Conservation (phyloP, 2,329 filamentous ascomycete species). For the Trichoderma sp. region DNA sequence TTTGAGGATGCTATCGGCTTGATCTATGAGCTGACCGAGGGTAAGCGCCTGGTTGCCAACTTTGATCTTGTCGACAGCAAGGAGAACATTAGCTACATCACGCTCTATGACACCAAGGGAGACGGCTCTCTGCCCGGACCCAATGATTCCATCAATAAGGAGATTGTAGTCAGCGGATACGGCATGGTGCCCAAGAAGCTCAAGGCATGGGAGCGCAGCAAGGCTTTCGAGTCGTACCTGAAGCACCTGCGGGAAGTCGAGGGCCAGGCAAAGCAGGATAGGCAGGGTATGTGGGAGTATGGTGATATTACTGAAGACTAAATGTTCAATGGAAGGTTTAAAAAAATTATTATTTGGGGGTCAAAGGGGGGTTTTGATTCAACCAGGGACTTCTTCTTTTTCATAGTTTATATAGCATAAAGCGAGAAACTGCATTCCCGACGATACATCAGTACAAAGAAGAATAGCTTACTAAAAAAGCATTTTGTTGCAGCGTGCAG, state of each 20-base stretch:
- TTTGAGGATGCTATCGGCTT: slow-evolving; percentile 77
- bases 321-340: slow-evolving; percentile 21
- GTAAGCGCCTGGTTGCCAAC: slow-evolving; percentile 81
- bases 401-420: slow-evolving; percentile 3
- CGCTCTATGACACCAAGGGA: slow-evolving; percentile 77
- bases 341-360: not conserved
- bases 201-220: slow-evolving; percentile 83
- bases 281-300: slow-evolving; percentile 96
- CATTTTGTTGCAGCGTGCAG: not conserved
- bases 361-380: not conserved
- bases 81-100: slow-evolving; percentile 83
- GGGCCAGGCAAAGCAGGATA: slow-evolving; percentile 75
- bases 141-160: slow-evolving; percentile 85
- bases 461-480: not conserved
- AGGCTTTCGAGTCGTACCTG: slow-evolving; percentile 70
- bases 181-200: slow-evolving; percentile 92
- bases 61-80: slow-evolving; percentile 81
- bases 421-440: slow-evolving; percentile 9
- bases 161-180: slow-evolving; percentile 79
- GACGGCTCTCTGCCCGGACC: slow-evolving; percentile 58
- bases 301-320: slow-evolving; percentile 93
- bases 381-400: not conserved
- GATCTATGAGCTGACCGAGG: slow-evolving; percentile 74
- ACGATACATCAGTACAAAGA: not conserved
- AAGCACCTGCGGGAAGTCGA: slow-evolving; percentile 74